phyloP scores from a whole-genome alignment of 805 yeast species.

The Starmera dryadoides region DNA sequence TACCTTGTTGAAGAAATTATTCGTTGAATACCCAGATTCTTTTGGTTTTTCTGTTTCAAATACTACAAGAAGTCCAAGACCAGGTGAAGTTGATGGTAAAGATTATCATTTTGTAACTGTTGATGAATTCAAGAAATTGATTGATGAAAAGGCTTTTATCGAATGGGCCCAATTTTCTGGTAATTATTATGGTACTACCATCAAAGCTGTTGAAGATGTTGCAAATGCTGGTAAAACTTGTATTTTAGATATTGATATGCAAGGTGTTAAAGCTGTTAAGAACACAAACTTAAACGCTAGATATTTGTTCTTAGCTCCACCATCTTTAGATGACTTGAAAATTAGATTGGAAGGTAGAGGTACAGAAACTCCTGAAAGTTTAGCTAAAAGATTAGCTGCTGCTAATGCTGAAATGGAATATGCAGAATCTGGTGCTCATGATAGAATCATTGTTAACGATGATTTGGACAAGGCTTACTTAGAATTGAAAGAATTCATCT shows the following conservation, averaged over 20 bases:
- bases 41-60: constrained; percentile 94
- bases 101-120: constrained; percentile 86
- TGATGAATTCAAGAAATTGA: constrained; percentile 71
- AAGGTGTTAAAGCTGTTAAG: constrained; percentile 93
- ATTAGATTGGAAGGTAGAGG: constrained; percentile 82
- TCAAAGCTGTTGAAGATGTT: constrained; percentile 68
- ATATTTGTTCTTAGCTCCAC: constrained; percentile 86
- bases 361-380: constrained; percentile 84
- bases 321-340: constrained; percentile 73
- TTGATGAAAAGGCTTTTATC: constrained; percentile 69
- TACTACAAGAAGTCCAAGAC: constrained; percentile 88
- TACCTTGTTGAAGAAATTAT: constrained; percentile 80
- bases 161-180: constrained; percentile 99
- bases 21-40: constrained; percentile 81
- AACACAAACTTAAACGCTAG: constrained; percentile 75
- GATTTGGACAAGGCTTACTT: constrained; percentile 83
- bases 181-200: constrained; percentile 92
- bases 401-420: constrained; percentile 87
- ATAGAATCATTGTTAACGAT: constrained; percentile 81
- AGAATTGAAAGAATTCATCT: constrained; percentile 73
- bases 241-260: constrained; percentile 97
- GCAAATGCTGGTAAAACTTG: constrained; percentile 62
- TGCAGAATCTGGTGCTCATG: constrained; percentile 89
- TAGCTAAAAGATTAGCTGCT: constrained; percentile 78
- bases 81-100: constrained; percentile 82